Base-by-base conservation (phyloP, 495 filamentous ascomycete genomes). In the Penicillium samsonianum region DNA sequence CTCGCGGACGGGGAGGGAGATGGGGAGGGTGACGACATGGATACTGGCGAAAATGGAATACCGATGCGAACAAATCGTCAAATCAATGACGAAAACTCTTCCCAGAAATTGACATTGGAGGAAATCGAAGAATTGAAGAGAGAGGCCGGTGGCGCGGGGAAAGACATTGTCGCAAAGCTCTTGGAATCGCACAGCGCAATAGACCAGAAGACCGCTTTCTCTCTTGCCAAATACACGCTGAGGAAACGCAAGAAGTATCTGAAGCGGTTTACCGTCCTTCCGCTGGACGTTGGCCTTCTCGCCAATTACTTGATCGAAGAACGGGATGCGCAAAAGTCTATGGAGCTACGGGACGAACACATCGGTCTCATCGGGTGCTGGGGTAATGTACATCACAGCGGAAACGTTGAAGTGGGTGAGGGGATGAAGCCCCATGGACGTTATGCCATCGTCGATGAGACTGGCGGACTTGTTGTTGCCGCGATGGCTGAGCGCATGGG, bases 201-300 rank as follows among this genome's bases (percentile, higher is more conserved):
- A 26, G 91, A 95, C 59, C 88, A 98, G 76, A 98, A 98, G 77
- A 97, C 94, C 0, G 82, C 87, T 2, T 98, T 96, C 71, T 91
- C 90, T 6, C 75, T 96, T 19, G 91, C 92, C 22, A 98, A 98
- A 69, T 98, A 98, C 67, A 95, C 91, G 45, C 76, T 98, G 16
- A 82, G 94, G 20, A 98, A 98, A 78, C 86, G 87, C 40, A 93
- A 87, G 69, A 98, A 98, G 75, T 98, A 95, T 66, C 82, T 96
- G 58, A 84, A 86, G 58, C 78, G 91, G 19, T 97, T 98, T 59
- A 92, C 88, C 1, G 82, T 92, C 0, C 73, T 93, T 25, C 92
- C 91, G 0, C 64, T 98, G 66, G 92, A 96, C 57, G 86, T 96
- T 30, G 80, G 85, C 6, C 75, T 80, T 42, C 77, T 98, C 49